Evolutionary conservation across 768 basidiomycete species (phyloP).

Genomic region (Lactarius akahatsu): DNA sequence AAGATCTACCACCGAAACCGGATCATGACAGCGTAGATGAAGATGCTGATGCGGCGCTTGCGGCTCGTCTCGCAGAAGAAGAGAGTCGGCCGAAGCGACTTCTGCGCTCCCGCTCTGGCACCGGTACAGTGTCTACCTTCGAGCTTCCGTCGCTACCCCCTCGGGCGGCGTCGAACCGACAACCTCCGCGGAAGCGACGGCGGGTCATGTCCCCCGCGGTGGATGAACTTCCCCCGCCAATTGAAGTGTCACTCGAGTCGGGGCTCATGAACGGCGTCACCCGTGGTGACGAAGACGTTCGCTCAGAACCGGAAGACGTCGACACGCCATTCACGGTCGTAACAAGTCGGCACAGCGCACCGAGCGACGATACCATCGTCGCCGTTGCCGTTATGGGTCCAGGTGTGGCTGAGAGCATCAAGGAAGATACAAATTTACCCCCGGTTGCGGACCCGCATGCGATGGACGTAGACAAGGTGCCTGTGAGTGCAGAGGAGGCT

Average conservation of each 20-base stretch:
- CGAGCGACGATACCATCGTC: constrained; percentile 58
- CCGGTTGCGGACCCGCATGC: constrained; percentile 6
- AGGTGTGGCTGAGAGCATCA: constrained; percentile 1
- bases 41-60: constrained; percentile 33
- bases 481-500: constrained; percentile 10
- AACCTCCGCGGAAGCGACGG: constrained; percentile 34
- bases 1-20: constrained; percentile 24
- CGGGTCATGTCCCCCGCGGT: constrained; percentile 35
- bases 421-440: constrained; percentile 17
- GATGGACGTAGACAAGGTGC: constrained; percentile 31
- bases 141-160: constrained; percentile 20
- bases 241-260: constrained; percentile 18
- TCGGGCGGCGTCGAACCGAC: constrained; percentile 10
- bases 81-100: constrained; percentile 32
- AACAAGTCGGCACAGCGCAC: constrained; percentile 54
- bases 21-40: constrained; percentile 23
- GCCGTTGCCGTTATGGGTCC: constrained; percentile 34
- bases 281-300: constrained; percentile 37
- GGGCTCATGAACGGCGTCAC: constrained; percentile 10
- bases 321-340: constrained; percentile 50
- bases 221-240: constrained; percentile 25
- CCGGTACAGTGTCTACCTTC: constrained; percentile 27
- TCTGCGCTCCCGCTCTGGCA: constrained; percentile 36
- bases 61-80: constrained; percentile 35
- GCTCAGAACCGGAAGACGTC: constrained; percentile 48